Evolutionary conservation across 495 filamentous ascomycete species (phyloP), one percentile per base, ranked within the genome.

Genomic region (Xylaria acuta): DNA sequence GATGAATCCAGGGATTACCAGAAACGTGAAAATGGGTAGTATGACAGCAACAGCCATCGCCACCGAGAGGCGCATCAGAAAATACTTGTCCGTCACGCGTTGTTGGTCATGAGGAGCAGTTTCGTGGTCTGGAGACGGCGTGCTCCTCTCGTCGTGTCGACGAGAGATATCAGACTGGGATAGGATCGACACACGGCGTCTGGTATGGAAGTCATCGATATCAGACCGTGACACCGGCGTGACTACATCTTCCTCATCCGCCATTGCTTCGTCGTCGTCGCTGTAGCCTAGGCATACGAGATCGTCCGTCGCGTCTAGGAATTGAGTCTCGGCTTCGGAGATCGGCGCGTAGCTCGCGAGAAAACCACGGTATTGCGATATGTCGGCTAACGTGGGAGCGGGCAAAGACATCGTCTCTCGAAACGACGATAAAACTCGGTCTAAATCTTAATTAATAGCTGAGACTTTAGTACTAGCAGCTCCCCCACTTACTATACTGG

Each of bases 401-500:
- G 86, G 80, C 25, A 93, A 83, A 34, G 80, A 82, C 63, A 89
- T 83, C 6, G 86, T 84, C 34, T 91, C 83, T 77, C 85, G 87
- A 77, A 88, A 95, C 18, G 91, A 89, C 30, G 88, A 83, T 58
- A 97, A 85, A 12, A 92, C 88, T 67, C 89, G 89, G 72, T 93
- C 92, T 95, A 69, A 43, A n/a, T 14, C 62, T 69, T n/a, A 38
- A 71, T 77, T 63, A 56, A 38, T 20, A 51, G 56, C 62, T 56
- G 30, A 60, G 38, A 36, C 62, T 38, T 9, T 9, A n/a, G 7
- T 38, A 38, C 36, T 67, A 75, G 62, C 56, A 68, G 41, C 43
- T 27, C 30, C 36, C 49, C 38, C 22, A 79, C 93, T 81, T 82
- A 96, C 94, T 95, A 76, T 97, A 97, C 76, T 96, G 92, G 40